These are phyloP conservation scores for Takashimella koratensis DNA, from an alignment of 1,284 basidiomycete genomes.

Conservation along the genomic window DNA sequence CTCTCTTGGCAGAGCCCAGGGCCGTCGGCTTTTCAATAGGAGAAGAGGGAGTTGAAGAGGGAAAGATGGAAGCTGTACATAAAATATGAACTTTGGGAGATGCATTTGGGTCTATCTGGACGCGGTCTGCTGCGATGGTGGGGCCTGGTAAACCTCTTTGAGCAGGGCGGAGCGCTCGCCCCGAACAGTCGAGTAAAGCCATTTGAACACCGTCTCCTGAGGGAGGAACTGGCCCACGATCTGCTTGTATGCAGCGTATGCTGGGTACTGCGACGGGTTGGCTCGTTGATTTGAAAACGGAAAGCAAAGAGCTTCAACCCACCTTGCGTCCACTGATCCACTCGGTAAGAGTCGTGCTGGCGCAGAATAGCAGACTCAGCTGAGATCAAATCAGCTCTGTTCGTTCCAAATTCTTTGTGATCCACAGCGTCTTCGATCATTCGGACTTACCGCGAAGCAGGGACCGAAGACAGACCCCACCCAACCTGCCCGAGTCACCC, in stretches of 20 bases:
- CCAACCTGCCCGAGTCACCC: constrained; percentile 24
- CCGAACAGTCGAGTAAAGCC: constrained; percentile 33
- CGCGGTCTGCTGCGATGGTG: no score
- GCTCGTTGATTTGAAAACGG: background rate
- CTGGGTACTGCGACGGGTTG: constrained; percentile 57
- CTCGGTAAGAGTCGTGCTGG: constrained; percentile 75
- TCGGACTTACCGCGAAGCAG: constrained; percentile 33
- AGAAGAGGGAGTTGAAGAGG: background rate
- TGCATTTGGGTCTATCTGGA: no score
- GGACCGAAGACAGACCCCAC: constrained; percentile 28
- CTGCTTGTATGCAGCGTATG: constrained; percentile 67
- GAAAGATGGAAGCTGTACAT: no score
- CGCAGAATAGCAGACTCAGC: constrained; percentile 61
- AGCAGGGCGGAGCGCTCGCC: constrained; percentile 3
- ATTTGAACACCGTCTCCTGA: constrained; percentile 52
- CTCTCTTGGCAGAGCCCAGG: constrained; percentile 44
- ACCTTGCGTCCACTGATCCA: constrained; percentile 66
- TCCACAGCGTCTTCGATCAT: no score
- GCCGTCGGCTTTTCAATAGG: constrained; percentile 6
- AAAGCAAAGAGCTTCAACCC: constrained; percentile 9
- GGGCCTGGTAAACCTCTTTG: constrained; percentile 3
- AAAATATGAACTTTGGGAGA: no score
- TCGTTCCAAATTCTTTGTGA: no score
- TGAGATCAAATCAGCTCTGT: no score
- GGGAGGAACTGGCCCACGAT: constrained; percentile 81